Conservation (phyloP, 768 basidiomycete genomes). For the Podaxis sp. region DNA sequence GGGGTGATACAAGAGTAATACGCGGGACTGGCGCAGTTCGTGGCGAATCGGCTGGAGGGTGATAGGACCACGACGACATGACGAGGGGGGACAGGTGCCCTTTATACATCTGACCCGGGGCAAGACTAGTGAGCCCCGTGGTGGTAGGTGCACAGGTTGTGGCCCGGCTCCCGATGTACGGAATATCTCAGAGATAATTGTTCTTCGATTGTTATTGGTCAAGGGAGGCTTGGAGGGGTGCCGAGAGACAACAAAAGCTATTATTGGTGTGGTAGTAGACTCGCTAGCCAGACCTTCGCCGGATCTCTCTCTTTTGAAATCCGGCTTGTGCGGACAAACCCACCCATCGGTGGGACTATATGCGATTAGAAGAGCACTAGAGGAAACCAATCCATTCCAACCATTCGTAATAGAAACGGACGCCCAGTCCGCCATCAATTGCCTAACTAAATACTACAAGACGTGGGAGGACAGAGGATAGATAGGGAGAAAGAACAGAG, state of each 20-base stretch:
- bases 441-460: no score
- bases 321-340: no score
- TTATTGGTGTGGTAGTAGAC: background rate
- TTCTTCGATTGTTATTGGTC: background rate
- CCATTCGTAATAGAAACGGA: no score
- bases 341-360: no score
- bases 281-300: no score
- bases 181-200: constrained; percentile 1
- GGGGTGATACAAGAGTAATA: background rate
- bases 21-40: background rate
- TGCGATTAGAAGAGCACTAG: no score
- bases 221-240: background rate
- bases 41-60: background rate
- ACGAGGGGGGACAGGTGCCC: background rate
- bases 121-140: background rate
- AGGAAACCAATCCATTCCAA: no score
- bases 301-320: no score
- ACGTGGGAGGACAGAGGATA: no score
- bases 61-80: background rate
- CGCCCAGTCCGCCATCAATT: no score
- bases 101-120: constrained; percentile 20
- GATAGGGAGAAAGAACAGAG: no score
- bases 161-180: constrained; percentile 4
- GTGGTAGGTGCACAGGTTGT: background rate
- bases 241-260: constrained; percentile 1